Conservation (phyloP, 169 alveolate species). For the Eimeria acervulina region DNA sequence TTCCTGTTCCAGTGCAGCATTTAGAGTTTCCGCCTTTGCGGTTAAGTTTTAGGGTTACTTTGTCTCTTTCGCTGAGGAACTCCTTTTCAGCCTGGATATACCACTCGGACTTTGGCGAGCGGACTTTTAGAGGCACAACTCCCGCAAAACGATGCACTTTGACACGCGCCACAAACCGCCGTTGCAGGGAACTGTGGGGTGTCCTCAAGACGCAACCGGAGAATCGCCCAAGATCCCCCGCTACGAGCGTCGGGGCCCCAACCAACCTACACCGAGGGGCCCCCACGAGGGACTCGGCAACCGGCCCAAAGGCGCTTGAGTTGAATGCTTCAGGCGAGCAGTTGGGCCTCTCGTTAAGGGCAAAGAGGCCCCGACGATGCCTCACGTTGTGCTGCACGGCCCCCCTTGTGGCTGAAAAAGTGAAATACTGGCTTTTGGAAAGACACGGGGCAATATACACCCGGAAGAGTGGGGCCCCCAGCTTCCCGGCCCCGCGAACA, state of each 20-base stretch:
- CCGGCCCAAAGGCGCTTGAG: background rate
- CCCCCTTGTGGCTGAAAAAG: background rate
- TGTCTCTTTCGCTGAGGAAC: constrained; percentile 90
- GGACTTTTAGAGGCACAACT: constrained; percentile 89
- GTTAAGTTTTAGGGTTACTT: background rate
- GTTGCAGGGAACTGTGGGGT: constrained; percentile 2
- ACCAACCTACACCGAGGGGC: background rate
- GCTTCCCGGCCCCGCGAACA: background rate
- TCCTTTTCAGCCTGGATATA: constrained; percentile 92
- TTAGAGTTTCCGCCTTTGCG: background rate
- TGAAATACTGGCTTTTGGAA: background rate
- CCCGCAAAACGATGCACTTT: constrained; percentile 92
- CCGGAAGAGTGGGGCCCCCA: background rate
- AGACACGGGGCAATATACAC: background rate
- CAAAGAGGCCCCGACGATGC: background rate
- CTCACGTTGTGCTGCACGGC: background rate
- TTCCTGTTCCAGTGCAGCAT: background rate
- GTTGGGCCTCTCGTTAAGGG: background rate
- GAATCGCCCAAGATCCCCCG: background rate
- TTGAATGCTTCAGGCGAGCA: background rate
- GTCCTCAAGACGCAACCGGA: background rate
- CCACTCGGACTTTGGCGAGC: constrained; percentile 94
- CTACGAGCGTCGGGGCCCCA: background rate
- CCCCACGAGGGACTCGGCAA: background rate
- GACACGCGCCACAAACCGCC: constrained; percentile 88